phyloP scores from a whole-genome alignment of 169 alveolate species.

The Plasmodium berghei region DNA sequence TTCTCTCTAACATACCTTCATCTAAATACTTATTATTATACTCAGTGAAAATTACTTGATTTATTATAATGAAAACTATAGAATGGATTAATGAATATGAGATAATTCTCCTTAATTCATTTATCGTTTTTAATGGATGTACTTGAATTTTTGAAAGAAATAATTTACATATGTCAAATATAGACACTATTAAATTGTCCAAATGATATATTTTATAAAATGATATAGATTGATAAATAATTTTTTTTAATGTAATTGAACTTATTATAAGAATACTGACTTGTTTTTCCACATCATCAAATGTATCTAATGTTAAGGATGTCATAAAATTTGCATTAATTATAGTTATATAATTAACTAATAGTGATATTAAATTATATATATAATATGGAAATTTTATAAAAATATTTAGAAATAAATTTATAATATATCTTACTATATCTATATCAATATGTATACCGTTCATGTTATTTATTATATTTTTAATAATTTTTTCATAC shows the following conservation, averaged over 20 bases:
- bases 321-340: constrained; percentile 76
- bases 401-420: constrained; percentile 43
- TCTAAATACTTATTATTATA: not conserved
- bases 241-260: constrained; percentile 46
- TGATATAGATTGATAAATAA: constrained; percentile 26
- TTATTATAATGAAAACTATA: constrained; percentile 14
- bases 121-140: constrained; percentile 70
- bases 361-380: constrained; percentile 63
- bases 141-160: constrained; percentile 70
- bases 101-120: constrained; percentile 66
- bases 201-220: constrained; percentile 49
- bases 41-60: constrained; percentile 25
- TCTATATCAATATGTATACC: constrained; percentile 72
- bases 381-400: constrained; percentile 54
- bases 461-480: constrained; percentile 58
- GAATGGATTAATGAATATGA: constrained; percentile 64
- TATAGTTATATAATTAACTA: constrained; percentile 71
- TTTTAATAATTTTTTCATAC: constrained; percentile 53
- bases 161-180: constrained; percentile 71
- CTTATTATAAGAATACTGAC: constrained; percentile 69
- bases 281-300: constrained; percentile 76
- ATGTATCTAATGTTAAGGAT: constrained; percentile 69
- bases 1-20: not conserved
- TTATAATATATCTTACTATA: constrained; percentile 44
- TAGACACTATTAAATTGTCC: constrained; percentile 49